These are phyloP conservation scores for Trichosporon sp. DNA, from an alignment of 1,284 basidiomycete species.

Conservation along the genomic window DNA sequence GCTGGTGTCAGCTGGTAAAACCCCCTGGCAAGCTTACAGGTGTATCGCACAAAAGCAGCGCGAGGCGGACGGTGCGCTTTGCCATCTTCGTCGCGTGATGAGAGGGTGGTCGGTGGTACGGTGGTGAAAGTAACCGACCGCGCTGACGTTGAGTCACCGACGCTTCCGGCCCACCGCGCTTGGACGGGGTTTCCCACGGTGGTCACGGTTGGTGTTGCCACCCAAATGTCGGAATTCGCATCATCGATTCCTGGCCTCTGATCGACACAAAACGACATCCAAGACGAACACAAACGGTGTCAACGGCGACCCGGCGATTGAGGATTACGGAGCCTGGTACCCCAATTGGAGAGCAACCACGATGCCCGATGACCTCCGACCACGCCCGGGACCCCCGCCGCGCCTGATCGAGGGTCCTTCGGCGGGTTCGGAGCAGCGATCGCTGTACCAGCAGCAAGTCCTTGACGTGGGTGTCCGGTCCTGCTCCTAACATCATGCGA, in stretches of 20 bases:
- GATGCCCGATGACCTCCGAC: slow-evolving; percentile 24
- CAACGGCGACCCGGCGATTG: too few relatives aligned
- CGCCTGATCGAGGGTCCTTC: slow-evolving; percentile 31
- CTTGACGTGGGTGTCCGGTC: slow-evolving; percentile 31
- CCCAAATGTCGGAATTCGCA: slow-evolving; percentile 6
- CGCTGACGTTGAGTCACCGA: neutral
- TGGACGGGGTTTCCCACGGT: neutral
- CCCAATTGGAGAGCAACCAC: neutral
- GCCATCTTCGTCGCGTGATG: slow-evolving; percentile 19
- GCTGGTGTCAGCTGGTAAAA: slow-evolving; percentile 19
- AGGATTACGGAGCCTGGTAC: too few relatives aligned
- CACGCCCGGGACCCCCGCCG: slow-evolving; percentile 29
- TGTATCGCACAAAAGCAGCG: slow-evolving; percentile 46
- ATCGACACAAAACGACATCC: neutral
- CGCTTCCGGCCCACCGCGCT: neutral
- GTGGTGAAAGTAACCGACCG: neutral
- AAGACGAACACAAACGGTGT: neutral
- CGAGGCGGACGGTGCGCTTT: slow-evolving; percentile 35
- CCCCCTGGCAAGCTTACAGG: slow-evolving; percentile 30
- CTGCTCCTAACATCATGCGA: too few relatives aligned
- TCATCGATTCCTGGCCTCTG: neutral
- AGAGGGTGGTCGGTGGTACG: too few relatives aligned
- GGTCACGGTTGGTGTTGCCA: neutral
- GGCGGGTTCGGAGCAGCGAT: slow-evolving; percentile 25
- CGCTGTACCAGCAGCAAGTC: slow-evolving; percentile 41